A percentile compares a stretch with the other conserved stretches of the same genome.
phyloP scores from a whole-genome alignment of 1,284 basidiomycete species.

The Moesziomyces aphidis region DNA sequence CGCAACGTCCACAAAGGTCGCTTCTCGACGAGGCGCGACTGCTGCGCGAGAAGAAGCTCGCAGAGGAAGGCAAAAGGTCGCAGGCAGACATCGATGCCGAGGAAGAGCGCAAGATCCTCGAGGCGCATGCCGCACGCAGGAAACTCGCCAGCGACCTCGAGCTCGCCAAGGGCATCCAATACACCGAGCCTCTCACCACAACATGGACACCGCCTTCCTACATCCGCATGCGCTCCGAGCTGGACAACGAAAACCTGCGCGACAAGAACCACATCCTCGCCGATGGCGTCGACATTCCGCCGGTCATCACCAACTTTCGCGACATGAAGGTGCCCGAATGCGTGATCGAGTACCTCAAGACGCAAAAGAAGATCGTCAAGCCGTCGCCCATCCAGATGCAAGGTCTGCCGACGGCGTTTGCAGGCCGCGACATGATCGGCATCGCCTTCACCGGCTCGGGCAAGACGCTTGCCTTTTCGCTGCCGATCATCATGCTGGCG shows the following conservation, averaged over 20 bases:
- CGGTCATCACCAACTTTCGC: conserved; percentile 89
- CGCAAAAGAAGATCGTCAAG: conserved; percentile 80
- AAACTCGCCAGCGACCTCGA: conserved; percentile 93
- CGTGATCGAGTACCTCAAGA: conserved; percentile 83
- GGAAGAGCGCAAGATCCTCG: conserved; percentile 87
- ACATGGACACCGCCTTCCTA: conserved; percentile 91
- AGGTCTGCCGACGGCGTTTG: conserved; percentile 86
- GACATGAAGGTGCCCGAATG: conserved; percentile 97
- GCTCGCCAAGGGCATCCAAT: conserved; percentile 89
- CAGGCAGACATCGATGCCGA: conserved; percentile 85
- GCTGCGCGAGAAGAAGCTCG: conserved; percentile 79
- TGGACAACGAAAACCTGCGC: conserved; percentile 80
- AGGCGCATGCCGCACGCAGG: conserved; percentile 87
- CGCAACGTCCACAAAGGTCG: conserved; percentile 74
- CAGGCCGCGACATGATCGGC: conserved; percentile 70
- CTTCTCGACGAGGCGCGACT: conserved; percentile 69
- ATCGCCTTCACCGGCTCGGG: conserved; percentile 71
- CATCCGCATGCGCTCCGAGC: conserved; percentile 78
- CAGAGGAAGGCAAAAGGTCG: conserved; percentile 74
- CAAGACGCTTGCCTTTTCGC: conserved; percentile 70
- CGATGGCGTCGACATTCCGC: conserved; percentile 91
- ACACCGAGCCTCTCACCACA: conserved; percentile 85
- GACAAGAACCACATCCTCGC: conserved; percentile 92
- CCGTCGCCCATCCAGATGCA: conserved; percentile 98
- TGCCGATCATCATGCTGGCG: conserved; percentile 76